Evolutionary conservation across 495 filamentous ascomycete species (phyloP), one percentile per base, ranked within the genome.

Genomic region (Evansstolkia leycettana): DNA sequence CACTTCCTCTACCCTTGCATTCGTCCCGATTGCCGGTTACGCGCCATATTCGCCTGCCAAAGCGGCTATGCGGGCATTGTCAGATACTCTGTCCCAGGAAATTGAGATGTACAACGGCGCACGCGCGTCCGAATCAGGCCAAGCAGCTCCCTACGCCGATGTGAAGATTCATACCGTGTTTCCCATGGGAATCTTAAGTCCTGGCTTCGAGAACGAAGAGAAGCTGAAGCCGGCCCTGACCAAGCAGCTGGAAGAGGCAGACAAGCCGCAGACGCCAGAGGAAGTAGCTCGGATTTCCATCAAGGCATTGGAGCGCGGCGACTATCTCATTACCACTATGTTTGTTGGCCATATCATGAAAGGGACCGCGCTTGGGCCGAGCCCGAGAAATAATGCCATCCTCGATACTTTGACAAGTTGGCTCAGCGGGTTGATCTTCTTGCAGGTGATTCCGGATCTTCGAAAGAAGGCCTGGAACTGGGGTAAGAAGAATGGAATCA

Each of bases 161-260:
- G 79, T 96, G 32, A 73, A 78, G 38, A 73, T 94, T 17, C 86
- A 93, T 48, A 75, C 80, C 11, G 75, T 94, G 14, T 88, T 80
- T 54, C 90, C 90, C 0, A 89, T 75, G 39, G 83, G 81, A 0
- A 96, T 98, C 42, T 65, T 68, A 15, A 72, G 69, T 17, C 76
- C 86, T 0, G 87, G 86, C 0, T 69, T 76, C 36, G 85, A 82
- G 41, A 64, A 73, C 18, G 90, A 98, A 58, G 80, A 94, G 48
- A 45, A 56, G 53, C 72, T 70, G 7, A 98, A 95, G 59, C 90
- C 87, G 7, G 75, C 62, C 3, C 62, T 95, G 31, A 94, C 90
- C 11, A 69, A 76, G 46, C 71, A 80, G 34, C 53, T 98, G 39
- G 90, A 98, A 60, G 77, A 85, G 45, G 66, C 64, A 17, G 90